Evolutionary conservation across 306 rosid species (phyloP), one percentile per base, ranked within the genome.

Genomic region (Parietaria judaica): DNA sequence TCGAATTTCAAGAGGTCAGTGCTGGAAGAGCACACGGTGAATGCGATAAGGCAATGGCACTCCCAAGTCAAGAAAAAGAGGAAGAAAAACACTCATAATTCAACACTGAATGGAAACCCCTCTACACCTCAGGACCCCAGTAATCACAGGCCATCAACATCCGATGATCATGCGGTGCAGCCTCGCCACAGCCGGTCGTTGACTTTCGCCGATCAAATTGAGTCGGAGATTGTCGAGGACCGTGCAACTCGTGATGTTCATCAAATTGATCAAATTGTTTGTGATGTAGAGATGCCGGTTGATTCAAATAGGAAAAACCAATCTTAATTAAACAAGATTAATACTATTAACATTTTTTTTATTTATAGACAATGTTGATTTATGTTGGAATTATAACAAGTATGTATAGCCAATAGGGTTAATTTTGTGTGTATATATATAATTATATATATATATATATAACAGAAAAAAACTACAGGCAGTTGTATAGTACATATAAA

Each of bases 1-100:
- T 80, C 89, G 48, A 72, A 70, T 16, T 78, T 72, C 66, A 83
- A 80, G 64, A 64, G 68, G 8, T 67, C 78, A 15, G 81, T 67
- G 23, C 56, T 83, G 41, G 86, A 78, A 56, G 81, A 78, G 14
- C 54, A 78, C 37, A 83, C 75, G 4, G 80, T 55, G 10, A 71
- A 62, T 12, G 77, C 55, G 45, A 66, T 83, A 23, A 78, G 54
- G 76, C 54, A 78, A 54, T 78, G 86, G 89, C 83, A 80, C 12
- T 69, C 61, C 5, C 83, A 76, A 3, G 78, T 74, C 43, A 83
- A 70, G 69, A 39, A 75, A 31, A 83, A 66, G 74, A 75, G 78
- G 71, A 70, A 65, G 67, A 64, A 48, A 37, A 45, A 52, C 41
- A 12, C 14, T 61, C 51, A 72, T 34, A 64, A 60, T 51, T 54